Evolutionary conservation across 345 rosid genomes (phyloP).

Genomic region (Rubroshorea leprosula): DNA sequence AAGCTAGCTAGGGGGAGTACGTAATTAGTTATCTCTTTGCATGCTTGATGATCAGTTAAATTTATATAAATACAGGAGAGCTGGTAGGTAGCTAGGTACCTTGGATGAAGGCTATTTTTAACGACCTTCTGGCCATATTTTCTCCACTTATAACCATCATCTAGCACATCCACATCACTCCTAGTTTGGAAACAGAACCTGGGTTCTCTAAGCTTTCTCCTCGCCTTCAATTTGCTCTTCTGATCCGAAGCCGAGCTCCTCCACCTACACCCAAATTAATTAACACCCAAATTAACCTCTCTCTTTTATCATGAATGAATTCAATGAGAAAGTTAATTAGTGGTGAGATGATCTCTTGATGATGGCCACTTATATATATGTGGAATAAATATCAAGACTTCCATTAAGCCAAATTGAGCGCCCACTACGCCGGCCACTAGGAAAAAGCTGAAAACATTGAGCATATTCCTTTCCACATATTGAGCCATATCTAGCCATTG

Average conservation of each 20-base stretch:
- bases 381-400: slow-evolving; percentile 30
- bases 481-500: no score
- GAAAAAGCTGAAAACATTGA: no score
- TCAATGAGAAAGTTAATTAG: background rate
- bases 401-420: slow-evolving; percentile 1
- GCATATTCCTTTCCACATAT: no score
- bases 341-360: slow-evolving; percentile 17
- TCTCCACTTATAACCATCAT: slow-evolving; percentile 97
- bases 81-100: slow-evolving; percentile 31
- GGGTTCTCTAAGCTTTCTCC: slow-evolving; percentile 95
- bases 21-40: no score
- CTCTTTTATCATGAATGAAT: background rate
- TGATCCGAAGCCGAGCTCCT: slow-evolving; percentile 52
- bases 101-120: slow-evolving; percentile 96
- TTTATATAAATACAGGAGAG: background rate
- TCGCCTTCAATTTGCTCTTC: slow-evolving; percentile 67
- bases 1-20: no score
- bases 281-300: slow-evolving; percentile 1
- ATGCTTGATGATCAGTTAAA: background rate
- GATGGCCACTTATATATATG: no score
- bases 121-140: slow-evolving; percentile 98
- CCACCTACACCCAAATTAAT: slow-evolving; percentile 51
- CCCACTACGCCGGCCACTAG: no score
- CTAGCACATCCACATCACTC: slow-evolving; percentile 94
- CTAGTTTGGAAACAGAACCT: slow-evolving; percentile 98